A percentile compares a stretch with the other conserved stretches of the same genome.
Conservation (phyloP, 192 early-diverging fungal species). For the Rhizophagus clarus region DNA sequence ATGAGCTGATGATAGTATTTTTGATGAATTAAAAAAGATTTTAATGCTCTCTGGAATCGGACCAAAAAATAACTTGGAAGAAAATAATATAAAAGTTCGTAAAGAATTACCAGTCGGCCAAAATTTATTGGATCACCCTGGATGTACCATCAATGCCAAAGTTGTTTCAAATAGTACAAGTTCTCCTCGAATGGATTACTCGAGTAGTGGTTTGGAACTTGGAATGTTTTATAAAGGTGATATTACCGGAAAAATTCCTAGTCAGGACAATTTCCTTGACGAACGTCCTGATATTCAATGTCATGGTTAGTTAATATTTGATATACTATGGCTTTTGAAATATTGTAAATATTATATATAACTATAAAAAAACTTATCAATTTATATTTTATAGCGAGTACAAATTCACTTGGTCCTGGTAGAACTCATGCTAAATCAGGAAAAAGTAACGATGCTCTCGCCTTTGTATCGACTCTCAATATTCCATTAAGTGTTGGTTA, state of each 20-base stretch:
- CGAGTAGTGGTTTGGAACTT: not conserved
- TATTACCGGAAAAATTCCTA: not conserved
- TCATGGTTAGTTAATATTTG: too few species aligned
- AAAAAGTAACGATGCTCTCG: too few species aligned
- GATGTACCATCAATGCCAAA: not conserved
- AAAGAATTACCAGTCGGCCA: conserved; percentile 1
- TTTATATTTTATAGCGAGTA: too few species aligned
- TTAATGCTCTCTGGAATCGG: conserved; percentile 16
- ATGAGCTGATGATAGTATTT: not conserved
- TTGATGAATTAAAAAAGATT: not conserved
- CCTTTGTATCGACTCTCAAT: too few species aligned
- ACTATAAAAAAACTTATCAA: too few species aligned
- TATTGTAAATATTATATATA: too few species aligned
- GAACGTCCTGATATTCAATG: not conserved
- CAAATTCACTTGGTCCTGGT: too few species aligned
- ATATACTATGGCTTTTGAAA: too few species aligned
- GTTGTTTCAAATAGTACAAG: not conserved
- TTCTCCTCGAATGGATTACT: not conserved
- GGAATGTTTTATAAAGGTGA: not conserved
- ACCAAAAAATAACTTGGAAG: not conserved
- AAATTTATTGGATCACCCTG: not conserved
- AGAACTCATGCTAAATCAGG: too few species aligned
- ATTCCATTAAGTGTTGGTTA: too few species aligned
- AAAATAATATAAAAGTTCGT: conserved; percentile 3
- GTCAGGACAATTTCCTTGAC: not conserved